These are phyloP conservation scores for Scedosporium boydii DNA, from an alignment of 2,329 filamentous ascomycete species.

Conservation along the genomic window DNA sequence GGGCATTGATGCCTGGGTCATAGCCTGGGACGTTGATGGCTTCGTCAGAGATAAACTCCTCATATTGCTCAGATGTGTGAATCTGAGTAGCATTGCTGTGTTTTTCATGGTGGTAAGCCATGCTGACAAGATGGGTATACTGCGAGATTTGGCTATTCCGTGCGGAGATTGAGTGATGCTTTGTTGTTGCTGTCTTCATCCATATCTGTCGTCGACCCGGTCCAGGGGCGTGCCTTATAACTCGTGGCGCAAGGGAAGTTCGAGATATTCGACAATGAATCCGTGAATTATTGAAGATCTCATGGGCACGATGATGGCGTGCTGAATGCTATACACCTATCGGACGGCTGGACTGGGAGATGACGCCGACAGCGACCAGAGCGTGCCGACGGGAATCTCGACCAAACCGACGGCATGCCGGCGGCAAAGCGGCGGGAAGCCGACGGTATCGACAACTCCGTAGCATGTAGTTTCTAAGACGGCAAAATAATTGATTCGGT, in stretches of 20 bases:
- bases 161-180: too few relatives aligned
- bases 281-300: not conserved
- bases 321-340: not conserved
- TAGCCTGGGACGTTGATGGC: constrained; percentile 16
- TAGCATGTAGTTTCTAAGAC: too few relatives aligned
- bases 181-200: too few relatives aligned
- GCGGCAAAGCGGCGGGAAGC: constrained; percentile 8
- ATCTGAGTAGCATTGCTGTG: not conserved
- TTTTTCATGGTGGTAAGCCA: not conserved
- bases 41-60: not conserved
- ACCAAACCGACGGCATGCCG: constrained; percentile 15
- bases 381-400: not conserved
- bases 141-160: not conserved
- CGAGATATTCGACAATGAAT: too few relatives aligned
- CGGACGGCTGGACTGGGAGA: not conserved
- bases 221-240: too few relatives aligned
- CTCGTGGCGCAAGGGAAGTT: too few relatives aligned
- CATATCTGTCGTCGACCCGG: too few relatives aligned
- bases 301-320: not conserved
- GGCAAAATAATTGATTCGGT: too few relatives aligned
- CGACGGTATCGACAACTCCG: not conserved
- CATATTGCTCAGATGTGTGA: too few relatives aligned
- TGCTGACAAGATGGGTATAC: not conserved
- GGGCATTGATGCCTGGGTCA: constrained; percentile 11
- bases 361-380: not conserved